Percentiles rank a stretch among this genome's conserved stretches.
Conservation (phyloP, 495 filamentous ascomycete genomes). For the Tuber aestivum region DNA sequence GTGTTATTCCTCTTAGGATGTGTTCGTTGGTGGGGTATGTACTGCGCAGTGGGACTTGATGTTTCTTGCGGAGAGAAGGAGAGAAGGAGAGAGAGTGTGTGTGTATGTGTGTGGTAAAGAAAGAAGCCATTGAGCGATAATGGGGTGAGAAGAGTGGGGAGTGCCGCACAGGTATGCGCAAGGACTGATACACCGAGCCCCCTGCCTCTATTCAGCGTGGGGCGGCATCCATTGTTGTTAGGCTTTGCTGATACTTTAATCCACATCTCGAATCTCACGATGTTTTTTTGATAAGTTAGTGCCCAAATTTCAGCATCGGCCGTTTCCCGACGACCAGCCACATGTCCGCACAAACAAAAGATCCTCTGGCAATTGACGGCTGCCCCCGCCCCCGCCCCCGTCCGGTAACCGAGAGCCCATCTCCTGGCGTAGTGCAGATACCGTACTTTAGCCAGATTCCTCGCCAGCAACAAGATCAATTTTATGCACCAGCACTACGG, state of each 20-base stretch:
- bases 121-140: background rate
- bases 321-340: background rate
- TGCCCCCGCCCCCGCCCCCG: too few relatives aligned
- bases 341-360: background rate
- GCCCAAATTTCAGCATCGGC: background rate
- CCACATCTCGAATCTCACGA: background rate
- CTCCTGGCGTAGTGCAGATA: background rate
- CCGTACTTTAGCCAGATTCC: background rate
- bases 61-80: too few relatives aligned
- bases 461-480: background rate
- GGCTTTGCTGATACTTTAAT: background rate
- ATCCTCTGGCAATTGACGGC: background rate
- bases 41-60: too few relatives aligned
- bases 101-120: background rate
- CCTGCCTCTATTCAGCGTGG: background rate
- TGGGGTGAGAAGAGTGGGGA: background rate
- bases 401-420: background rate
- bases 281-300: background rate
- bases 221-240: background rate
- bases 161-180: background rate
- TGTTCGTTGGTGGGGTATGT: too few relatives aligned
- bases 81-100: too few relatives aligned
- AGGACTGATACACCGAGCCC: background rate
- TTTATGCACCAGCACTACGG: background rate
- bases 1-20: too few relatives aligned